Percentiles rank a stretch among this genome's conserved stretches.
Evolutionary conservation across 768 basidiomycete species (phyloP).

Genomic region (Tephrocybe sp.): DNA sequence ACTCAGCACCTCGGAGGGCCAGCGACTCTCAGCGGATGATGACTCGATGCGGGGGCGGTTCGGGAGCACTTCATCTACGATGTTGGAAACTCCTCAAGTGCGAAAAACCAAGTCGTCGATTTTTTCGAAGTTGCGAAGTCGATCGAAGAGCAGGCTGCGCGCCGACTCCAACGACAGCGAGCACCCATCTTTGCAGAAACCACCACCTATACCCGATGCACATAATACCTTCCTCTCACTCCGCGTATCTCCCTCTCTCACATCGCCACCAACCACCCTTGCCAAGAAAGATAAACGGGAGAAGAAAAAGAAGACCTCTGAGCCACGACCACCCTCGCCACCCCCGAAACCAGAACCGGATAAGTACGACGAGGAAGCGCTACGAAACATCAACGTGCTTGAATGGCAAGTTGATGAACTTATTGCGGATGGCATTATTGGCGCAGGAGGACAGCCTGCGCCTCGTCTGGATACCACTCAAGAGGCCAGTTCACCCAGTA

Average conservation of each 20-base stretch:
- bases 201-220: conserved; percentile 30
- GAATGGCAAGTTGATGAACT: conserved; percentile 3
- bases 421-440: conserved; percentile 68
- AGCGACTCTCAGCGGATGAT: conserved; percentile 33
- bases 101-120: conserved; percentile 53
- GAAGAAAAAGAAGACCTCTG: conserved; percentile 33
- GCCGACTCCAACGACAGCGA: conserved; percentile 30
- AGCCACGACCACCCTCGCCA: conserved; percentile 29
- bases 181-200: conserved; percentile 38
- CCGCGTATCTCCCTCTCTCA: conserved; percentile 13
- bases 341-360: conserved; percentile 27
- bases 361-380: not conserved
- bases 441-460: conserved; percentile 31
- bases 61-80: conserved; percentile 28
- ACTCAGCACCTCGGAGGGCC: conserved; percentile 29
- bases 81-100: conserved; percentile 12
- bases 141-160: conserved; percentile 38
- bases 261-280: conserved; percentile 8
- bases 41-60: conserved; percentile 23
- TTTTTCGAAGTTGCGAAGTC: conserved; percentile 41
- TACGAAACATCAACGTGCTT: conserved; percentile 1
- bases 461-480: conserved; percentile 16
- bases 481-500: conserved; percentile 40
- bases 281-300: conserved; percentile 32
- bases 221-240: conserved; percentile 22